These are phyloP conservation scores for Beauveria caledonica DNA, from an alignment of 2,329 filamentous ascomycete genomes.

Conservation along the genomic window DNA sequence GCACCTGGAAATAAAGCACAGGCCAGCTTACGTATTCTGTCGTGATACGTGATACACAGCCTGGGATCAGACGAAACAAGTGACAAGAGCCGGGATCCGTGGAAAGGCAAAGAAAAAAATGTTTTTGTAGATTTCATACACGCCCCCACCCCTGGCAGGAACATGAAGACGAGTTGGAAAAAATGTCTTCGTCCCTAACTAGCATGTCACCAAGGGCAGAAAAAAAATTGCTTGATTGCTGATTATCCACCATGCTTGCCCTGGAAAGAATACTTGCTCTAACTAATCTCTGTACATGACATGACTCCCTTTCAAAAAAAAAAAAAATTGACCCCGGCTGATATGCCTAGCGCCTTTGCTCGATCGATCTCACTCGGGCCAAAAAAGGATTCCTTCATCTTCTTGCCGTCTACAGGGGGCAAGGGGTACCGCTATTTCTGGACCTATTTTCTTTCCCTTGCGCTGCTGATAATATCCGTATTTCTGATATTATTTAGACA, in stretches of 20 bases:
- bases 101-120: background rate
- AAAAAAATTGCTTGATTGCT: background rate
- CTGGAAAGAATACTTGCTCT: background rate
- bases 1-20: background rate
- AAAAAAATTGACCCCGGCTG: background rate
- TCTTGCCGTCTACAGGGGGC: background rate
- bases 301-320: background rate
- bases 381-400: background rate
- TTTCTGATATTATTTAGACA: too few species aligned
- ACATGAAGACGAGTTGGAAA: too few species aligned
- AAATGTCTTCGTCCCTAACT: background rate
- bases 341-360: background rate
- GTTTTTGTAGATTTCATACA: background rate
- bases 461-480: too few species aligned
- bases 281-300: background rate
- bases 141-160: too few species aligned
- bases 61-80: background rate
- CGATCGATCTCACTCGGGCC: constrained; percentile 1
- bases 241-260: background rate
- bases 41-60: too few species aligned
- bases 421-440: background rate
- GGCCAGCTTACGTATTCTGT: background rate
- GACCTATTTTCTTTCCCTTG: background rate
- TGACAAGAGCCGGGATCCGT: background rate
- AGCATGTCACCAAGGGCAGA: background rate